These are phyloP conservation scores for Mucor circinelloides DNA, from an alignment of 371 early-diverging fungal species.

Conservation along the genomic window DNA sequence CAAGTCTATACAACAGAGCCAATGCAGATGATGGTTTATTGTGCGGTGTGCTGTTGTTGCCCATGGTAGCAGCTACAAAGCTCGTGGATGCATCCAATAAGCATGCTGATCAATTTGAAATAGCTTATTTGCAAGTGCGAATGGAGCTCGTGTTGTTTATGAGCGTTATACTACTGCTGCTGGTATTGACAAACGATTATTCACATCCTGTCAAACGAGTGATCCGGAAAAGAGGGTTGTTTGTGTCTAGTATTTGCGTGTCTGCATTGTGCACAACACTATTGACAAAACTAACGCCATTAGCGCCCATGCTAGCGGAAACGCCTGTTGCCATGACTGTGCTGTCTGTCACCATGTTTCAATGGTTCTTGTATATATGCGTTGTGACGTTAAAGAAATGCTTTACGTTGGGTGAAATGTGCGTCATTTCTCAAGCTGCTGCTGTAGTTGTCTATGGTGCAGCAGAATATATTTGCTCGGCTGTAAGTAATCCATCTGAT, in stretches of 20 bases:
- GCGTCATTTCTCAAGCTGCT: slow-evolving; percentile 61
- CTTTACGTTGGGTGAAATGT: slow-evolving; percentile 74
- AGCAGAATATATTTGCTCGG: slow-evolving; percentile 31
- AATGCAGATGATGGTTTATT: slow-evolving; percentile 52
- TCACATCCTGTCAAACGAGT: slow-evolving; percentile 37
- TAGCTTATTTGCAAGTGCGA: slow-evolving; percentile 33
- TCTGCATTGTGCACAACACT: slow-evolving; percentile 34
- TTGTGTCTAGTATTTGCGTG: slow-evolving; percentile 37
- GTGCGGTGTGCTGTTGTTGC: slow-evolving; percentile 43
- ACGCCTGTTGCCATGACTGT: slow-evolving; percentile 33
- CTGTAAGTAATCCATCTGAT: slow-evolving; percentile 16
- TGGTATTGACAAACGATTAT: slow-evolving; percentile 32
- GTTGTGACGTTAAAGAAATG: slow-evolving; percentile 49
- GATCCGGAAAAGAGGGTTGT: slow-evolving; percentile 43
- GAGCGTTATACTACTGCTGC: slow-evolving; percentile 29
- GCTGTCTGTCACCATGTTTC: slow-evolving; percentile 36
- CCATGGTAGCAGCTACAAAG: slow-evolving; percentile 47
- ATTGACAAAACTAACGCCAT: slow-evolving; percentile 24
- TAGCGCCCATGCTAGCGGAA: slow-evolving; percentile 28
- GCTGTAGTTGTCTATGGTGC: slow-evolving; percentile 53
- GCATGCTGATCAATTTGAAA: slow-evolving; percentile 14
- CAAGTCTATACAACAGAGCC: slow-evolving; percentile 21
- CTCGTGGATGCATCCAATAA: slow-evolving; percentile 24
- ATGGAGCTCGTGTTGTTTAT: slow-evolving; percentile 41
- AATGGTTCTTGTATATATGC: slow-evolving; percentile 48